Evolutionary conservation across 192 early-diverging fungal species (phyloP), one percentile per base, ranked within the genome.

Genomic region (Allomyces macrogynus): DNA sequence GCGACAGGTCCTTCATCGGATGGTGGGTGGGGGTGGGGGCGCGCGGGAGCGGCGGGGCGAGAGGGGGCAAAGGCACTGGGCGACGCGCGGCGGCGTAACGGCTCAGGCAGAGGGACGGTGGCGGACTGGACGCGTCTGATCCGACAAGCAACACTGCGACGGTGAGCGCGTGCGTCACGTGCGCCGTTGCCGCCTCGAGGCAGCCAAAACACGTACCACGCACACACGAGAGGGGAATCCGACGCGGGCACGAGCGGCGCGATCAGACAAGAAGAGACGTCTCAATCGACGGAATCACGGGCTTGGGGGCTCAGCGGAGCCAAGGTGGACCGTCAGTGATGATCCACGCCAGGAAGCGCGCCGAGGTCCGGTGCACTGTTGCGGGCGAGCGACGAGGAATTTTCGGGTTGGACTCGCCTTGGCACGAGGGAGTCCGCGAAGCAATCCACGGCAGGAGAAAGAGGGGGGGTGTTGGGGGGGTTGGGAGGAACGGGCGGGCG

Each of bases 381-480:
- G 20, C 16, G 49, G 49, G 49, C 16, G 16, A n/a, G 49, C 16
- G 49, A 20, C 16, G 16, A 14, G 49, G 20, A 57, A 57, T 57
- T 57, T 57, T 57, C 49, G 12, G 12, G 49, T 57, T 14, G 49
- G 20, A 14, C 49, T 57, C 49, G 49, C 49, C 49, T 57, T 57
- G 12, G 49, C 20, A 20, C 12, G 20, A 57, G 49, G 16, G 49
- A 57, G 49, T 57, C 49, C 49, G 32, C 32, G 32, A 57, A 57
- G 49, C 49, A 57, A n/a, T 57, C 20, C 12, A 57, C 49, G 16
- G 49, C 49, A 57, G 20, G 20, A n/a, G 49, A 57, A 14, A n/a
- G 2, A 65, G 26, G 44, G 64, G 64, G 64, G 60, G 60, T 40
- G 32, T 40, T 40, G 32, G 32, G 32, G n/a, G 32, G 32, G 32